Evolutionary conservation across 2,329 filamentous ascomycete genomes (phyloP).

Genomic region (Proliferodiscus dingleyae): DNA sequence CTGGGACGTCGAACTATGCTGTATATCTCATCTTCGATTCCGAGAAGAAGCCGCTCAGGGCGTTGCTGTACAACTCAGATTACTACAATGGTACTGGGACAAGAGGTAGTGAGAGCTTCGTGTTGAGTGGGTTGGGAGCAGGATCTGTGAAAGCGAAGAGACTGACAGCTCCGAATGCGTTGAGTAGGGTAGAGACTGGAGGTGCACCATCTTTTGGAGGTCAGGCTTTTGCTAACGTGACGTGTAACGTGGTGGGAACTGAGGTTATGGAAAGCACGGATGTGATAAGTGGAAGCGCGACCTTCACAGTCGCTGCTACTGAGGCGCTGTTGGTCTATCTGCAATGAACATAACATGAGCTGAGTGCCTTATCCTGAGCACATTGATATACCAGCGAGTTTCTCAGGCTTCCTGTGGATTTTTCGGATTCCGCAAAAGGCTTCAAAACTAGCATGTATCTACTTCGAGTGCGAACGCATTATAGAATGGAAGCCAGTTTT

Average conservation of each 20-base stretch:
- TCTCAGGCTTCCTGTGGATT: too few relatives aligned
- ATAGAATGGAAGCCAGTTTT: too few relatives aligned
- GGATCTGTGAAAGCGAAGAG: slow-evolving; percentile 21
- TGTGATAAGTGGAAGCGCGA: slow-evolving; percentile 35
- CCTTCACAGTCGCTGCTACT: slow-evolving; percentile 39
- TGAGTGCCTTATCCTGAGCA: slow-evolving; percentile 38
- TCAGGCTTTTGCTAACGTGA: slow-evolving; percentile 41
- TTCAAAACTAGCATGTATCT: too few relatives aligned
- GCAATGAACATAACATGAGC: slow-evolving; percentile 32
- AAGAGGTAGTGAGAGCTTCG: slow-evolving; percentile 20
- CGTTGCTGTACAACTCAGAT: slow-evolving; percentile 26
- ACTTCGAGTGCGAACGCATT: too few relatives aligned
- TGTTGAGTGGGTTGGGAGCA: slow-evolving; percentile 15
- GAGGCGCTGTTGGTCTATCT: slow-evolving; percentile 47
- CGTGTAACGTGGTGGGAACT: slow-evolving; percentile 39
- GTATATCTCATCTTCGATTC: slow-evolving; percentile 23
- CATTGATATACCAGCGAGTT: too few relatives aligned
- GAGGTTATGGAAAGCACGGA: slow-evolving; percentile 35
- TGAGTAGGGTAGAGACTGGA: slow-evolving; percentile 41
- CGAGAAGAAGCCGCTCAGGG: slow-evolving; percentile 10
- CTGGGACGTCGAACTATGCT: slow-evolving; percentile 17
- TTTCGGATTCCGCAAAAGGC: too few relatives aligned
- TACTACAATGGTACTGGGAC: slow-evolving; percentile 22
- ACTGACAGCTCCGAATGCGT: slow-evolving; percentile 38
- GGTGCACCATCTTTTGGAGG: slow-evolving; percentile 41